Base-by-base conservation (phyloP, 140 eudicot genomes). In the Oenanthe javanica region DNA sequence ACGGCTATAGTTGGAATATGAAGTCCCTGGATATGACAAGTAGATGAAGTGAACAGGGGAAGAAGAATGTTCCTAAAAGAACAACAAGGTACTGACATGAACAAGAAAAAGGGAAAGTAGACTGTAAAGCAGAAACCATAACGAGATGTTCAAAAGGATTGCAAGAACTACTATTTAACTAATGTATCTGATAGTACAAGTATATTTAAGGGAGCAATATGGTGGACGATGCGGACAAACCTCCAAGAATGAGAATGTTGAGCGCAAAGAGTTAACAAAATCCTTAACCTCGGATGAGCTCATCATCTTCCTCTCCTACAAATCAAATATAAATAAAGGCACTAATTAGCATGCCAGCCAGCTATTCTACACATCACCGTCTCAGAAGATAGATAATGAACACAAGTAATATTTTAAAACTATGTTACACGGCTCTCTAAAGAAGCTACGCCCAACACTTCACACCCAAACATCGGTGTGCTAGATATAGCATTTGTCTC, bases 1-100 rank as follows among this genome's bases (percentile, higher is more conserved):
- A 93, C 98, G 63, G 99, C 99, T 76, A 95, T 91, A 52, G 98
- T 88, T 83, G 99, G 99, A 80, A 95, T 84, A 81, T 84, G 84
- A 72, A 95, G 93, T 72, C 83, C 97, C 99, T 95, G 86, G 31
- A 83, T 48, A 83, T 50, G 40, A 55, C 25, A 74, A 48, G 49
- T 40, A 43, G 3, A n/a, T 83, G n/a, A 72, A 46, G 23, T 77
- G 47, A 78, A n/a, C 66, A 77, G 45, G 74, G 31, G 59, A 31
- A 75, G 54, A 59, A 77, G 74, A 3, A 25, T 9, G 70, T 6
- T 45, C 43, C 48, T 36, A 9, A 45, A 16, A 46, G 45, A 31
- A 31, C 36, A 31, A 76, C 10, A 11, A 83, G 82, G 13, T 19
- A 21, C 48, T 43, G 36, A 25, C 48, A 77, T 38, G 63, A 75